phyloP scores from a whole-genome alignment of 495 filamentous ascomycete genomes.

The Peziza echinospora region DNA sequence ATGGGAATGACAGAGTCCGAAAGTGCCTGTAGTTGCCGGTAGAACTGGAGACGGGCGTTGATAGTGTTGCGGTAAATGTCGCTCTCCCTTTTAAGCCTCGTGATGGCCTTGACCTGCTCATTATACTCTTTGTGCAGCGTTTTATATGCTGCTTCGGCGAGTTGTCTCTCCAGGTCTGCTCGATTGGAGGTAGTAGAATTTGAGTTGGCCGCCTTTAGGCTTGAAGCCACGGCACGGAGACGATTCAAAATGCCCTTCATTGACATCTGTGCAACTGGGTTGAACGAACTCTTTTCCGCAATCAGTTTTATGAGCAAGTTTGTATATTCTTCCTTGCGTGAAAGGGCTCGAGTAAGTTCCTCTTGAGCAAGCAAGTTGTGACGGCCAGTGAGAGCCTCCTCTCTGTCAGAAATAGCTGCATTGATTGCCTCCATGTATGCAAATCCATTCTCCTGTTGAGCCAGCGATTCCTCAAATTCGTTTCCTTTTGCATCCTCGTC shows the following conservation, averaged over 20 bases:
- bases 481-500: conserved; percentile 57
- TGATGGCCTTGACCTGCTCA: conserved; percentile 41
- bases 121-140: conserved; percentile 36
- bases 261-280: too few species aligned
- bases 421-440: conserved; percentile 57
- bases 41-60: conserved; percentile 69
- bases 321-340: conserved; percentile 27
- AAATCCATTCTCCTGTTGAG: conserved; percentile 62
- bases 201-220: too few species aligned
- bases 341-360: conserved; percentile 30
- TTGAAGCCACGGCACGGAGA: too few species aligned
- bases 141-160: conserved; percentile 26
- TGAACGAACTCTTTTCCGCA: conserved; percentile 3
- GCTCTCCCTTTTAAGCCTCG: conserved; percentile 45
- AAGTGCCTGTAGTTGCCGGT: conserved; percentile 67
- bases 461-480: conserved; percentile 72
- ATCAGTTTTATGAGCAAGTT: conserved; percentile 42
- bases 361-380: conserved; percentile 58
- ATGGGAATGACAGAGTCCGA: conserved; percentile 62
- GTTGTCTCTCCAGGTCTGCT: conserved; percentile 26
- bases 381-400: conserved; percentile 57
- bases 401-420: conserved; percentile 54
- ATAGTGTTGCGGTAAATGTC: conserved; percentile 53
- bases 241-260: too few species aligned
- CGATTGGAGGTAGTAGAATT: too few species aligned